Conservation (phyloP, 2,329 filamentous ascomycete species). For the Hymenoscyphus albidus region DNA sequence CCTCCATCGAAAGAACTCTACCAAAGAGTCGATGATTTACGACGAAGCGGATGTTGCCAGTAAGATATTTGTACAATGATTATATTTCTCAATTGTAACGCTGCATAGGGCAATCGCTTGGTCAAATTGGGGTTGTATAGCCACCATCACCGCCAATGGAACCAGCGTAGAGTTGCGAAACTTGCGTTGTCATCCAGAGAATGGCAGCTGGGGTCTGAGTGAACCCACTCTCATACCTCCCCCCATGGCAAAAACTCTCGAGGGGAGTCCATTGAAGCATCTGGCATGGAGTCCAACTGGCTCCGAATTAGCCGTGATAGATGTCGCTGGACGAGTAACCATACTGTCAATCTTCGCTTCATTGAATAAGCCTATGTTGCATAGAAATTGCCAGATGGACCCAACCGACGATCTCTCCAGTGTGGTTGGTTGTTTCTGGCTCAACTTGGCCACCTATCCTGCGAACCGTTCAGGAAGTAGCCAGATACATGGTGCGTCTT, state of each 20-base stretch:
- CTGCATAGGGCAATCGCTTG: conserved; percentile 70
- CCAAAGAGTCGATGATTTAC: conserved; percentile 72
- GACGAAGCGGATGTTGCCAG: conserved; percentile 75
- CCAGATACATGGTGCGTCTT: neutral
- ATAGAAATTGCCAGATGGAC: conserved; percentile 63
- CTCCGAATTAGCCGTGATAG: conserved; percentile 78
- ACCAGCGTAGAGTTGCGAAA: conserved; percentile 68
- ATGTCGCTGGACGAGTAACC: conserved; percentile 71
- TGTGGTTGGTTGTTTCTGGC: conserved; percentile 83
- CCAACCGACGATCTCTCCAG: conserved; percentile 69
- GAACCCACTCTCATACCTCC: conserved; percentile 63
- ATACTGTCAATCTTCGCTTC: conserved; percentile 69
- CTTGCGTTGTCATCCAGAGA: conserved; percentile 62
- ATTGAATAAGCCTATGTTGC: conserved; percentile 66
- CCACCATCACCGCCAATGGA: conserved; percentile 71
- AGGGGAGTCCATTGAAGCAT: conserved; percentile 69
- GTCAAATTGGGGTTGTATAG: conserved; percentile 84
- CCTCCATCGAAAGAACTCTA: conserved; percentile 63
- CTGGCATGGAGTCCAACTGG: conserved; percentile 73
- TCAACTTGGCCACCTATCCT: conserved; percentile 41
- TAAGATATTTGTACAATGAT: conserved; percentile 44
- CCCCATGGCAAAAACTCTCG: conserved; percentile 53
- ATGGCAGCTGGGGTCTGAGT: conserved; percentile 73
- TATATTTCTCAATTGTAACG: conserved; percentile 4
- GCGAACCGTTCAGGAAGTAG: conserved; percentile 30